Evolutionary conservation across 768 basidiomycete genomes (phyloP).

Genomic region (Auricularia auricula-judae): DNA sequence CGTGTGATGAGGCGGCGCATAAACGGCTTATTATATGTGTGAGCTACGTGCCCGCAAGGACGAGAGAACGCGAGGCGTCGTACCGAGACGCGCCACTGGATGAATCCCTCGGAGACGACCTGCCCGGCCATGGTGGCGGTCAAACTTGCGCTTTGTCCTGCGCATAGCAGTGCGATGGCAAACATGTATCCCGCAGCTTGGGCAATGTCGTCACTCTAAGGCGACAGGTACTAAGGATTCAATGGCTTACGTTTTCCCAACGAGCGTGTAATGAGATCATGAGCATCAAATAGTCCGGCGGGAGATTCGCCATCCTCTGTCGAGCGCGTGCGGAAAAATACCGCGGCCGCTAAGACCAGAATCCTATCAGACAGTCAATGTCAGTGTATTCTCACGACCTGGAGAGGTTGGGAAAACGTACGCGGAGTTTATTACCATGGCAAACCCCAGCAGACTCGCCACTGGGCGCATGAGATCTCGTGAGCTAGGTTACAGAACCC

Average conservation of each 20-base stretch:
- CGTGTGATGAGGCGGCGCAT: slow-evolving; percentile 77
- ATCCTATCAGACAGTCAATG: slow-evolving; percentile 36
- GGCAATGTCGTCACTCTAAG: background rate
- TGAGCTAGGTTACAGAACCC: background rate
- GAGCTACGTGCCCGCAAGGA: no score
- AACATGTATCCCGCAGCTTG: slow-evolving; percentile 74
- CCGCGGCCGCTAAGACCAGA: slow-evolving; percentile 69
- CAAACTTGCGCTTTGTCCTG: slow-evolving; percentile 84
- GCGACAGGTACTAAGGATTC: background rate
- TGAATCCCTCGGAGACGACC: slow-evolving; percentile 81
- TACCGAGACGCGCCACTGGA: slow-evolving; percentile 77
- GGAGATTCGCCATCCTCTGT: slow-evolving; percentile 28
- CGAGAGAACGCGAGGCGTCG: background rate
- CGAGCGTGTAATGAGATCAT: slow-evolving; percentile 50
- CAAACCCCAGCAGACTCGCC: slow-evolving; percentile 62
- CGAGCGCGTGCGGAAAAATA: slow-evolving; percentile 51
- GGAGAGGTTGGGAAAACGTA: slow-evolving; percentile 22
- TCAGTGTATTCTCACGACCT: slow-evolving; percentile 1
- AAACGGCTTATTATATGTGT: background rate
- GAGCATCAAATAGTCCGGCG: slow-evolving; percentile 80
- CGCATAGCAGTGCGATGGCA: slow-evolving; percentile 71
- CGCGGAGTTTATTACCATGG: slow-evolving; percentile 81
- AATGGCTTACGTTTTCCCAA: slow-evolving; percentile 52
- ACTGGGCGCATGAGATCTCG: slow-evolving; percentile 3
- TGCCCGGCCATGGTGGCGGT: slow-evolving; percentile 88